Evolutionary conservation across 257 asterid species (phyloP), one percentile per base, ranked within the genome.

Genomic region (Solanum chiquidenum): DNA sequence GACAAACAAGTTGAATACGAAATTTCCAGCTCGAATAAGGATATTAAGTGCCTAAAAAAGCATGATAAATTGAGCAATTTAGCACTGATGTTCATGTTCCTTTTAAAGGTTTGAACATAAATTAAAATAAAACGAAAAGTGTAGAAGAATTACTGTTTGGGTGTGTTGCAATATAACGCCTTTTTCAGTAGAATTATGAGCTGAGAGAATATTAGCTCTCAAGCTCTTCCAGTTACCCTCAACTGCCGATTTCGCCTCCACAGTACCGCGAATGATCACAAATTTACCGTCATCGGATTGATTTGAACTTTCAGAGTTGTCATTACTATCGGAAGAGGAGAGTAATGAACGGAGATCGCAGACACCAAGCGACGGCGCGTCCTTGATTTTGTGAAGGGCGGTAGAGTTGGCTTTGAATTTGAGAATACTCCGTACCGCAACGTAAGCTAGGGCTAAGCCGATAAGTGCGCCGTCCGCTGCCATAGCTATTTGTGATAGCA

Each of bases 401-500:
- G 98, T 91, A 31, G 97, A 90, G 37, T 93, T 89, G 79, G 91
- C 84, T 9, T 86, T 73, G 88, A 90, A 92, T n/a, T 94, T 94
- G 83, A 94, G 91, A 75, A 95, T 72, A 91, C 94, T 90, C 23
- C 98, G 95, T 64, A 92, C 93, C 7, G 98, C 96, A 72, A 91
- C 92, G 91, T 94, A 95, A 27, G 98, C 96, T 49, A 94, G 87
- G 87, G 94, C 96, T 74, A 96, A 4, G 37, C 99, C 99, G 25
- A 95, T 88, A 14, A 94, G 85, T 5, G 98, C 98, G 7, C 98
- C 98, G 88, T 96, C 98, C 72, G 95, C 98, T 55, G 93, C 93
- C 84, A 91, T 86, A 11, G 93, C 90, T 34, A 95, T 87, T 86
- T 92, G 95, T 38, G 94, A 88, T 23, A 94, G 89, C 82, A 90